Percentiles rank a stretch among this genome's conserved stretches.
phyloP scores from a whole-genome alignment of 2,329 filamentous ascomycete species.

The Dothiorella sarmentorum region DNA sequence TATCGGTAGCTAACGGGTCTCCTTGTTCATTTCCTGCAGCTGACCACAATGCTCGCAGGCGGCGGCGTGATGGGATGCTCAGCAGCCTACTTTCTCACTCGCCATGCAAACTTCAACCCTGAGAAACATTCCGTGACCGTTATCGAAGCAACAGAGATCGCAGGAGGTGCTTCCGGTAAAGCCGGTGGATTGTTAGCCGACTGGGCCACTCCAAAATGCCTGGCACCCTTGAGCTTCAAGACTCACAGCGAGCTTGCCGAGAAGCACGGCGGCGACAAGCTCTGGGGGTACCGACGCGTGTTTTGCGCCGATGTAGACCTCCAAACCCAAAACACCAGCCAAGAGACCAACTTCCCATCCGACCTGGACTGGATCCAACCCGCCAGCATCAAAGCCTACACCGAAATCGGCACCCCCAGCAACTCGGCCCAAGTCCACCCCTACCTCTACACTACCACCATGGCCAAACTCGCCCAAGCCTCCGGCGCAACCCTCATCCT shows the following conservation, averaged over 20 bases:
- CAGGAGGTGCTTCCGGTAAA: constrained; percentile 15
- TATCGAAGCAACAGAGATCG: constrained; percentile 9
- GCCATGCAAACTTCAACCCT: neutral
- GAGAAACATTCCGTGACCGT: constrained; percentile 1
- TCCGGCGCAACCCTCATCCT: neutral
- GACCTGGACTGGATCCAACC: constrained; percentile 11
- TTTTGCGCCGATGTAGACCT: constrained; percentile 1
- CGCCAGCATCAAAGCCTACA: constrained; percentile 11
- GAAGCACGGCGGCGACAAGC: constrained; percentile 9
- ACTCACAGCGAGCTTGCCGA: constrained; percentile 9
- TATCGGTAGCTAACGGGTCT: neutral
- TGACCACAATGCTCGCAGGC: neutral
- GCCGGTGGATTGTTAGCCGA: constrained; percentile 12
- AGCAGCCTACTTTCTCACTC: constrained; percentile 2
- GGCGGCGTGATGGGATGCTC: constrained; percentile 17
- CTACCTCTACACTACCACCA: constrained; percentile 5
- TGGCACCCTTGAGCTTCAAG: constrained; percentile 15
- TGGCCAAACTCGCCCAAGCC: constrained; percentile 12
- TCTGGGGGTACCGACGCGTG: constrained; percentile 14
- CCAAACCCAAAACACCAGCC: neutral
- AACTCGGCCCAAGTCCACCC: constrained; percentile 15
- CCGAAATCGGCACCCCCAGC: neutral
- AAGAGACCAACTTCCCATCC: neutral
- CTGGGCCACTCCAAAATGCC: constrained; percentile 18
- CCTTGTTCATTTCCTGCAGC: neutral